Percentiles rank a stretch among this genome's conserved stretches.
phyloP scores from a whole-genome alignment of 164 flowering plant genomes.

The Tetrastigma voinierianum region DNA sequence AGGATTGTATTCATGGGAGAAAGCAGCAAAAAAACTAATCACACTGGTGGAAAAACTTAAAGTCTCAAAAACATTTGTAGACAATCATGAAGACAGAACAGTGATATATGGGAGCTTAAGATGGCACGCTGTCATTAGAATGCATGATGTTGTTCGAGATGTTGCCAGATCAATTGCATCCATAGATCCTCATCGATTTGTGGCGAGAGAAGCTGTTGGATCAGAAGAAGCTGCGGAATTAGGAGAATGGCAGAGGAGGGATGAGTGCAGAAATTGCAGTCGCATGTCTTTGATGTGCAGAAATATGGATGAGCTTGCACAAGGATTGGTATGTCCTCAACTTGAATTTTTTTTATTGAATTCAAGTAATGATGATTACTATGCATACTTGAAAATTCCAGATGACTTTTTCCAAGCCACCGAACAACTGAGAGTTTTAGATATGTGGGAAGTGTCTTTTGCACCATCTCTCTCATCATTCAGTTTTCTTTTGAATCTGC shows the following conservation, averaged over 20 bases:
- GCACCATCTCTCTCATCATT: constrained; percentile 4
- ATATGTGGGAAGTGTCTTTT: not conserved
- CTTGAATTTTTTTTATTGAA: not conserved
- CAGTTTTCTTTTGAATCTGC: constrained; percentile 2
- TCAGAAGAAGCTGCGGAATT: too few relatives aligned
- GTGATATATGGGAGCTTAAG: too few relatives aligned
- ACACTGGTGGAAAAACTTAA: constrained; percentile 5
- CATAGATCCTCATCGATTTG: not conserved
- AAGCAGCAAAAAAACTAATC: constrained; percentile 8
- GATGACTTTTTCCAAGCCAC: constrained; percentile 10
- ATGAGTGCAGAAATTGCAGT: too few relatives aligned
- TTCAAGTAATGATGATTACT: too few relatives aligned
- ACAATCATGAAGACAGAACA: too few relatives aligned
- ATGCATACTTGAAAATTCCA: not conserved
- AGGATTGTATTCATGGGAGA: not conserved
- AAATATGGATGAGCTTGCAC: constrained; percentile 8
- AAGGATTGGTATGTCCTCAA: constrained; percentile 6
- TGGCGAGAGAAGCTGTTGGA: not conserved
- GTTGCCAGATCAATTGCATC: too few relatives aligned
- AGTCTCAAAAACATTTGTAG: not conserved
- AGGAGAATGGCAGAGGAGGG: constrained; percentile 4
- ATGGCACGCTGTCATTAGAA: too few relatives aligned
- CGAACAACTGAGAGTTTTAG: constrained; percentile 16
- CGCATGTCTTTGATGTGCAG: not conserved
- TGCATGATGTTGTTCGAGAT: too few relatives aligned